A percentile compares a stretch with the other conserved stretches of the same genome.
These are phyloP conservation scores for Microcyclospora tardicrescens DNA, from an alignment of 2,329 filamentous ascomycete genomes.

Conservation along the genomic window DNA sequence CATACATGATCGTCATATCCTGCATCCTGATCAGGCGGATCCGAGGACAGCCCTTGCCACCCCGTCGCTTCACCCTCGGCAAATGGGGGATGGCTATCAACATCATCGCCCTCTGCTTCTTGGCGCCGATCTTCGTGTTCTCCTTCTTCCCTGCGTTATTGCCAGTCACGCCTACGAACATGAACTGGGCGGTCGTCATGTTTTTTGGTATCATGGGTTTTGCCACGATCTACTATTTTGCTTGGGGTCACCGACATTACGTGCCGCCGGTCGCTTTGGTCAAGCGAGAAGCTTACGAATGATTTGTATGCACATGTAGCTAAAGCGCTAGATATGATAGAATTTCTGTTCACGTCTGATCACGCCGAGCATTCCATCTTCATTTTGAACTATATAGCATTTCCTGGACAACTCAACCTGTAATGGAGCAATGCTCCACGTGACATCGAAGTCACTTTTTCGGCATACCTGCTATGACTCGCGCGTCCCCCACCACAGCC, in stretches of 20 bases:
- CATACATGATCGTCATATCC: conserved; percentile 28
- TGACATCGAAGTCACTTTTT: no score
- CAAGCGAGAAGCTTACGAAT: neutral
- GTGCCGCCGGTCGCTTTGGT: conserved; percentile 4
- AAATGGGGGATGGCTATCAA: conserved; percentile 28
- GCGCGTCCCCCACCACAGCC: no score
- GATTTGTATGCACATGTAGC: no score
- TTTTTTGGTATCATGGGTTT: conserved; percentile 28
- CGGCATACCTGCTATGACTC: no score
- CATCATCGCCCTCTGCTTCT: conserved; percentile 25
- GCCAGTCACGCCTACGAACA: conserved; percentile 25
- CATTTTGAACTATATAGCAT: no score
- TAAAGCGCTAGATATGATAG: no score
- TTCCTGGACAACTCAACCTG: no score
- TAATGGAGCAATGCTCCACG: no score
- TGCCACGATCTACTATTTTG: conserved; percentile 28
- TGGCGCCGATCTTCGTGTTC: conserved; percentile 36
- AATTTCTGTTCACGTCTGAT: no score
- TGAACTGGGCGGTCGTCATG: conserved; percentile 39
- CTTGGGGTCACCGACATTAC: conserved; percentile 20
- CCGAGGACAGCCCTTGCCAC: conserved; percentile 21
- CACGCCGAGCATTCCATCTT: no score
- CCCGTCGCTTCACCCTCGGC: conserved; percentile 27
- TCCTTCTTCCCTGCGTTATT: conserved; percentile 32
- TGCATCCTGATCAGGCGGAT: conserved; percentile 26